Evolutionary conservation across 2,329 filamentous ascomycete species (phyloP).

Genomic region (Dothideomycetidae sp.): DNA sequence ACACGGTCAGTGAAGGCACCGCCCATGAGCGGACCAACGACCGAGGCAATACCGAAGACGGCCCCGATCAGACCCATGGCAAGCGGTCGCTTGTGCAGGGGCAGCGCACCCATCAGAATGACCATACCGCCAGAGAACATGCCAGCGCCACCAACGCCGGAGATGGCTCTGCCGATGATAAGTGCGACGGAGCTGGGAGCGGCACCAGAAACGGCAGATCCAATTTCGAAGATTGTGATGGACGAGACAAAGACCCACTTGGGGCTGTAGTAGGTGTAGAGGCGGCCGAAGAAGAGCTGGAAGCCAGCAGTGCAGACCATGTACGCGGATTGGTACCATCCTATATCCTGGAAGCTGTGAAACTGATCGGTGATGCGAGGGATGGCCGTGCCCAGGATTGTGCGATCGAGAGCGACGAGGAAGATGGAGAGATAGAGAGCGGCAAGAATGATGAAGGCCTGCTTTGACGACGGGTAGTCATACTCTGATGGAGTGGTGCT

Average conservation of each 20-base stretch:
- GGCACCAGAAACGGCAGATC: slow-evolving; percentile 37
- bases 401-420: slow-evolving; percentile 27
- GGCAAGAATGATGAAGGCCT: slow-evolving; percentile 22
- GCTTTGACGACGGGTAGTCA: slow-evolving; percentile 22
- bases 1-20: slow-evolving; percentile 26
- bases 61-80: slow-evolving; percentile 35
- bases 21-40: slow-evolving; percentile 34
- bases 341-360: slow-evolving; percentile 31
- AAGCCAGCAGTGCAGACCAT: slow-evolving; percentile 28
- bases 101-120: slow-evolving; percentile 32
- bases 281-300: slow-evolving; percentile 32
- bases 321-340: slow-evolving; percentile 31
- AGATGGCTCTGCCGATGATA: slow-evolving; percentile 38
- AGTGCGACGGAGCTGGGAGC: slow-evolving; percentile 36
- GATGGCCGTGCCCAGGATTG: slow-evolving; percentile 36
- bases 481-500: slow-evolving; percentile 17
- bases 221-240: slow-evolving; percentile 37
- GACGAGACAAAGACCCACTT: slow-evolving; percentile 34
- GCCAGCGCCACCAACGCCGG: slow-evolving; percentile 37
- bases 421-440: slow-evolving; percentile 23
- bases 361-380: slow-evolving; percentile 36
- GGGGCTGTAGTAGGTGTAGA: slow-evolving; percentile 33
- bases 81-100: slow-evolving; percentile 32
- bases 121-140: slow-evolving; percentile 36
- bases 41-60: slow-evolving; percentile 31